Evolutionary conservation across 768 basidiomycete species (phyloP).

Genomic region (Tricholomella constricta): DNA sequence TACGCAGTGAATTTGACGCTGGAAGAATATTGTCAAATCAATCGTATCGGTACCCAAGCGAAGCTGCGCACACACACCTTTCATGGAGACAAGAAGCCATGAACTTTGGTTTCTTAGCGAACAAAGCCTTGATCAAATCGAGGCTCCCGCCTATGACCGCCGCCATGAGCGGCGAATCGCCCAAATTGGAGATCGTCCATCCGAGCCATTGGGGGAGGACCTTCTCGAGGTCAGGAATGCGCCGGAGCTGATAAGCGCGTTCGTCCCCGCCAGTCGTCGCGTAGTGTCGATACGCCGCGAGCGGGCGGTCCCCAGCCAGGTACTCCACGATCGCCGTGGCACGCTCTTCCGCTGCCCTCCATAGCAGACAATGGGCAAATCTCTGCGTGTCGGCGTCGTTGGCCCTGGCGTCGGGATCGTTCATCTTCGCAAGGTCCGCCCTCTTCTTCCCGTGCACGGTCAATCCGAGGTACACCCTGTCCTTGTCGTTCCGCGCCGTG

Average conservation of each 20-base stretch:
- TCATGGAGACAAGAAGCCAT: slow-evolving; percentile 44
- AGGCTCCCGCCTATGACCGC: slow-evolving; percentile 40
- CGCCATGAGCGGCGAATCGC: slow-evolving; percentile 54
- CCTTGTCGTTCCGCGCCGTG: slow-evolving; percentile 34
- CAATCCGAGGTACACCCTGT: slow-evolving; percentile 57
- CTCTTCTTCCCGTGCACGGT: slow-evolving; percentile 68
- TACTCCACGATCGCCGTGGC: slow-evolving; percentile 46
- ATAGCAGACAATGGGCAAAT: no score
- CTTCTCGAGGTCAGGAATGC: slow-evolving; percentile 39
- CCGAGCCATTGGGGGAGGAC: slow-evolving; percentile 53
- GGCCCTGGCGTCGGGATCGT: slow-evolving; percentile 48
- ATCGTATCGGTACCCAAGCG: not conserved
- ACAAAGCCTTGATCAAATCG: slow-evolving; percentile 46
- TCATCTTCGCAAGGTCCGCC: slow-evolving; percentile 49
- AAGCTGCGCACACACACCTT: slow-evolving; percentile 39
- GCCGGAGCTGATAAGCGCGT: slow-evolving; percentile 43
- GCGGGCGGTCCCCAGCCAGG: slow-evolving; percentile 45
- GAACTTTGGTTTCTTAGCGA: slow-evolving; percentile 41
- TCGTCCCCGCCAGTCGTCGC: slow-evolving; percentile 42
- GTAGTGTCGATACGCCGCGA: slow-evolving; percentile 55
- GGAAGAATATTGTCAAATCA: slow-evolving; percentile 4
- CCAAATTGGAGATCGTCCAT: slow-evolving; percentile 45
- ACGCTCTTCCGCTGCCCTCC: slow-evolving; percentile 40
- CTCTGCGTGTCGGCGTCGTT: slow-evolving; percentile 19
- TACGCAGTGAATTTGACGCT: slow-evolving; percentile 50